Evolutionary conservation across 164 flowering plant species (phyloP).

Genomic region (Stephania cephalantha): DNA sequence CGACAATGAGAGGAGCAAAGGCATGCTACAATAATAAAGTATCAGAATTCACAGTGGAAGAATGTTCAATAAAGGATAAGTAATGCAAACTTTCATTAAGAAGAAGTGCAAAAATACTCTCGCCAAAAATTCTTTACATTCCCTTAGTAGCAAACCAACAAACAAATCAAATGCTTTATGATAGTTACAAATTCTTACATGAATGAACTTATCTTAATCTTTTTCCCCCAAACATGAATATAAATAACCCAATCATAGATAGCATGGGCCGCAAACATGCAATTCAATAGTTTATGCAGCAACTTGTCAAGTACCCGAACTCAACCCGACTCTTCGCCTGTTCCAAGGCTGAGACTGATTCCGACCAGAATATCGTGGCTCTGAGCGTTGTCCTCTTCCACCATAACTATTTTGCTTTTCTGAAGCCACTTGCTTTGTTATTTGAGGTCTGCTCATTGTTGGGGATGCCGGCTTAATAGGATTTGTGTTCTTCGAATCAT

Average conservation of each 20-base stretch:
- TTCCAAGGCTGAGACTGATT: conserved; percentile 18
- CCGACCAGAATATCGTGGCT: conserved; percentile 20
- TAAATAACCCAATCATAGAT: neutral
- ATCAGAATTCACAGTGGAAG: no score
- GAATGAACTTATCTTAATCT: neutral
- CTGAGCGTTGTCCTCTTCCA: conserved; percentile 17
- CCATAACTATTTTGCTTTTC: conserved; percentile 11
- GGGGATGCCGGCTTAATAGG: conserved; percentile 19
- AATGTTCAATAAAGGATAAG: neutral
- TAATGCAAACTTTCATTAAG: neutral
- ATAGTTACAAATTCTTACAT: neutral
- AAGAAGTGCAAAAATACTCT: neutral
- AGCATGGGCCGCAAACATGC: neutral
- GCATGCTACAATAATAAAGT: no score
- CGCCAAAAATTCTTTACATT: neutral
- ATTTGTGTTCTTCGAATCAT: conserved; percentile 21
- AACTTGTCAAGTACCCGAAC: conserved; percentile 9
- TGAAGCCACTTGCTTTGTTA: conserved; percentile 17
- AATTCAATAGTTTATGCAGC: neutral
- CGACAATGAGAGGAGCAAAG: no score
- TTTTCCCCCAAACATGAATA: neutral
- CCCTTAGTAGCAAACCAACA: neutral
- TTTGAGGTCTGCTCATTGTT: conserved; percentile 12
- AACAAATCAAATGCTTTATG: neutral
- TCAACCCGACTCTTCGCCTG: conserved; percentile 25